A percentile compares a stretch with the other conserved stretches of the same genome.
Conservation (phyloP, 441 rosid species). For the Raphanus hybrid region DNA sequence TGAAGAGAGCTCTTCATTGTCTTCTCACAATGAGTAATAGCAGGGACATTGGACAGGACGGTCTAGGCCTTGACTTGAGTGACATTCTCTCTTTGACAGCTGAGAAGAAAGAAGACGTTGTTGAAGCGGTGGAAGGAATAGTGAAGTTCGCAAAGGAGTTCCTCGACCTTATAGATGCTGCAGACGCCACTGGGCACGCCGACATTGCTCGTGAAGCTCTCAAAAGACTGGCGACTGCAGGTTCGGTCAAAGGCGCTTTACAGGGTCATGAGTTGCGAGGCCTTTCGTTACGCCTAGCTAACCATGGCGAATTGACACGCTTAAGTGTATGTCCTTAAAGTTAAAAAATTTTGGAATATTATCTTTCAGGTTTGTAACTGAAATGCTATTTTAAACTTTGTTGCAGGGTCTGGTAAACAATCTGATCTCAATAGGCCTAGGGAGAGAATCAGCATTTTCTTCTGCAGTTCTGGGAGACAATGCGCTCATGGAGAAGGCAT, state of each 20-base stretch:
- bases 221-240: conserved; percentile 94
- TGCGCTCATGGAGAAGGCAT: conserved; percentile 97
- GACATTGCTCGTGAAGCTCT: conserved; percentile 97
- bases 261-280: conserved; percentile 91
- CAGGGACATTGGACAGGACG: conserved; percentile 91
- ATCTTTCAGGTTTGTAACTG: conserved; percentile 3
- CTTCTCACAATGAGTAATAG: conserved; percentile 96
- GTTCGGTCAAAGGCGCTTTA: conserved; percentile 95
- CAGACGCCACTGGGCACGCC: conserved; percentile 95
- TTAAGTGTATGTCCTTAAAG: conserved; percentile 63
- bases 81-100: conserved; percentile 84
- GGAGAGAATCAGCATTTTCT: conserved; percentile 95
- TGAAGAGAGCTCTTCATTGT: conserved; percentile 99
- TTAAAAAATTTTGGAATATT: not conserved
- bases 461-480: conserved; percentile 97
- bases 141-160: conserved; percentile 92
- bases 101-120: conserved; percentile 86
- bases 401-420: conserved; percentile 87
- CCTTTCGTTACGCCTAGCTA: conserved; percentile 95
- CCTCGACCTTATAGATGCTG: conserved; percentile 97
- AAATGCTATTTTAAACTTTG: conserved; percentile 7
- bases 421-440: conserved; percentile 85
- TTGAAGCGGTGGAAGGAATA: conserved; percentile 95
- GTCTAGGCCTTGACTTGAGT: conserved; percentile 73
- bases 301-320: conserved; percentile 95